These are phyloP conservation scores for Pseudozyma sp. DNA, from an alignment of 1,284 basidiomycete species.

Conservation along the genomic window DNA sequence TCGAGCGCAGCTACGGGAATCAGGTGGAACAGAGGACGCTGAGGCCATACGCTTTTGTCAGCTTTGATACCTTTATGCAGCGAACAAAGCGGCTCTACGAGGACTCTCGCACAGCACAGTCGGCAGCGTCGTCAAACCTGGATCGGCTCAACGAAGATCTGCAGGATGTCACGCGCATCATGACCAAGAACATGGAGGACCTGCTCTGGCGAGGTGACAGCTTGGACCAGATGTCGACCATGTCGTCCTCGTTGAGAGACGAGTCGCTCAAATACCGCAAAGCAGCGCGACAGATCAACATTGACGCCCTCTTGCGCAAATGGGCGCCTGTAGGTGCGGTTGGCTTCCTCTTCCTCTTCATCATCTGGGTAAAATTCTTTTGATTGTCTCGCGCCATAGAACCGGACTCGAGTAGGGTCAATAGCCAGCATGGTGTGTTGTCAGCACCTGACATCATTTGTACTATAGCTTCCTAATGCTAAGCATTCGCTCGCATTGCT, in stretches of 20 bases:
- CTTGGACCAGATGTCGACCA: conserved; percentile 92
- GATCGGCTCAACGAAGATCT: conserved; percentile 94
- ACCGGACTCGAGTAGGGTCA: too few species aligned
- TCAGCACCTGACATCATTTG: not conserved
- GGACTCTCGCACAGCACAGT: conserved; percentile 87
- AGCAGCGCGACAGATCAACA: conserved; percentile 92
- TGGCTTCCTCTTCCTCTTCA: conserved; percentile 75
- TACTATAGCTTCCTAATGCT: not conserved
- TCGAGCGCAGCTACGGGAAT: conserved; percentile 71
- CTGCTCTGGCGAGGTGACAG: conserved; percentile 96
- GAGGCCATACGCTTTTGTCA: conserved; percentile 65
- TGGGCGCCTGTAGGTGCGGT: conserved; percentile 79
- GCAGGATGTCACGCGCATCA: conserved; percentile 96
- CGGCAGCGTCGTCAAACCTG: conserved; percentile 76
- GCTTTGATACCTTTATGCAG: conserved; percentile 92
- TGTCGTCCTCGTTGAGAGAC: conserved; percentile 95
- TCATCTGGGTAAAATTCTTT: conserved; percentile 90
- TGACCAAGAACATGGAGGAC: conserved; percentile 99
- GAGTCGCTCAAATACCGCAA: conserved; percentile 98
- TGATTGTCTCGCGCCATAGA: conserved; percentile 7
- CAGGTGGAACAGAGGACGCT: conserved; percentile 62
- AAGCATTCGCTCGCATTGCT: not conserved
- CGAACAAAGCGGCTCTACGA: conserved; percentile 95
- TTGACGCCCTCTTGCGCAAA: conserved; percentile 91
- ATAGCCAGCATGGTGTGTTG: too few species aligned